Evolutionary conservation across 495 filamentous ascomycete species (phyloP), one percentile per base, ranked within the genome.

Genomic region (Penicillium simplicissimum): DNA sequence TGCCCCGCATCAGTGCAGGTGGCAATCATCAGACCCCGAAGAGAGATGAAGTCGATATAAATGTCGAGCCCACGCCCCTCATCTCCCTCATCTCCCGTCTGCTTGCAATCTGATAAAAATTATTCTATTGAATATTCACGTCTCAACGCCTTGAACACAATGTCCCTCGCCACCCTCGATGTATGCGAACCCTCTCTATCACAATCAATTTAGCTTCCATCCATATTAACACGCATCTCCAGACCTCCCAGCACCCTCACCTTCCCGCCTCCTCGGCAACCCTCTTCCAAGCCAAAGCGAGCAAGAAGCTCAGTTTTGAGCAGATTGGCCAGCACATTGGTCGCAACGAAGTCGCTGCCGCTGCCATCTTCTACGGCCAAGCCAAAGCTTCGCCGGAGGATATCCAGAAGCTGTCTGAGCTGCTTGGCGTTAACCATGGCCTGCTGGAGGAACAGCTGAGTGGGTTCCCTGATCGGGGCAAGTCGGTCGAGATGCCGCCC

Each of bases 341-440:
- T 13, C 92, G 95, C 52, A 87, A 88, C 65, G 95, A 98, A 74
- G 93, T 98, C 6, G 91, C 93, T 25, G 83, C 91, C 2, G 95
- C 95, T 1, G 95, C 94, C 0, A 79, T 98, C 58, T 98, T 98
- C 84, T 97, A 97, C 77, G 93, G 95, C 38, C 93, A 97, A 70
- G 88, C 92, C 6, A 85, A 84, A 58, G 91, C 95, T 1, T 90
- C 89, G 0, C 70, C 85, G 0, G 90, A 90, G 61, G 95, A 98
- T 67, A 86, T 94, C 58, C 72, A 79, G 37, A 89, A 86, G 63
- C 85, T 98, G 11, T 80, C 91, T 9, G 67, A 76, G 15, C 68
- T 91, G 3, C 86, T 98, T 9, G 82, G 76, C 1, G 82, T 96
- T 31, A 73, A 84, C 19, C 74, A 84, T n/a, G 74, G 71, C 1